Base-by-base conservation (phyloP, 352 stramenopile genomes). In the Plasmopara muralis region DNA sequence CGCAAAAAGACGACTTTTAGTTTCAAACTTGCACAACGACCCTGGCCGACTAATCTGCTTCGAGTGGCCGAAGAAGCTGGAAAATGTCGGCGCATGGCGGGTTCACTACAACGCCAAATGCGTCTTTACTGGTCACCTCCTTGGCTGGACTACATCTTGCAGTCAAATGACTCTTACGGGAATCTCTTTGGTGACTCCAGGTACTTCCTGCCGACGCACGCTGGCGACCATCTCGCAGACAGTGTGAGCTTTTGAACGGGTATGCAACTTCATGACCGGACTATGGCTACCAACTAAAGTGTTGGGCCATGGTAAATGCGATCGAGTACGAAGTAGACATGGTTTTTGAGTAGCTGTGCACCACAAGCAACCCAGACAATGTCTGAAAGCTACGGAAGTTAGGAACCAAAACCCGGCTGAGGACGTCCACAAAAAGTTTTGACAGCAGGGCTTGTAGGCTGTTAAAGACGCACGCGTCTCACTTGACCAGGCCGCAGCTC, bases 1-100 rank as follows among this genome's bases (percentile, higher is more conserved):
- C 20, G 20, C 20, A n/a, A n/a, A n/a, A n/a, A n/a, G n/a, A n/a
- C n/a, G n/a, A n/a, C n/a, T n/a, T n/a, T n/a, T n/a, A n/a, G n/a
- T n/a, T n/a, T n/a, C n/a, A n/a, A n/a, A n/a, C n/a, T n/a, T n/a
- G n/a, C n/a, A n/a, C n/a, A n/a, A n/a, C n/a, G n/a, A n/a, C n/a
- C n/a, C n/a, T n/a, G n/a, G n/a, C n/a, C n/a, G n/a, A n/a, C n/a
- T n/a, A n/a, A n/a, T n/a, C 20, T 25, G 20, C 20, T 25, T 25
- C 20, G 20, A 25, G 1, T 25, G 3, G 1, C 20, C 3, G 20
- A 25, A 25, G 20, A 25, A 25, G 1, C 20, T 25, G 20, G 20
- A 25, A 25, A 25, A 3, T 25, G 50, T 60, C 51, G 57, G 44
- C 52, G 44, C 38, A 34, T 42, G 33, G 49, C 56, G 31, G 7